Conservation (phyloP, 73 alveolate genomes). For the Stentor coeruleus region DNA sequence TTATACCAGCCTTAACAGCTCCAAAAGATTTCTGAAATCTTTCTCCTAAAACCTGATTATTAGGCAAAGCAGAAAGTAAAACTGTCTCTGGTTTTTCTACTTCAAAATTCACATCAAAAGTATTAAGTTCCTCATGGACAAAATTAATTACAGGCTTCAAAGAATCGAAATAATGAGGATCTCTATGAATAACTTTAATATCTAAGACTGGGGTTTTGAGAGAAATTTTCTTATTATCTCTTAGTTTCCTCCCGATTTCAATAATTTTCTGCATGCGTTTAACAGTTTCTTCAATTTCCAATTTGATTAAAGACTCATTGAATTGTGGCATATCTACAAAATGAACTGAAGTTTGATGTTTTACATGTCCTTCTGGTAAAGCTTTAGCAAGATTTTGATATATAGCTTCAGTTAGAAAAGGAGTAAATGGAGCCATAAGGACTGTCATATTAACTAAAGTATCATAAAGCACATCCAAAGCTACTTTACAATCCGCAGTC, state of each 20-base stretch:
- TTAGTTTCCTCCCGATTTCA: constrained; percentile 88
- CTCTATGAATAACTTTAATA: constrained; percentile 63
- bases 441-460: constrained; percentile 74
- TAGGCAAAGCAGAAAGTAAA: constrained; percentile 70
- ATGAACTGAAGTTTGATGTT: constrained; percentile 84
- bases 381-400: constrained; percentile 92
- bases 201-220: constrained; percentile 88
- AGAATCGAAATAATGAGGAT: constrained; percentile 64
- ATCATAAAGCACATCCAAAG: constrained; percentile 83
- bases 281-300: constrained; percentile 74
- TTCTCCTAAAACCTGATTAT: constrained; percentile 68
- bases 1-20: constrained; percentile 62
- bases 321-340: constrained; percentile 82
- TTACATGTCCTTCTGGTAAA: constrained; percentile 57
- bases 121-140: constrained; percentile 89
- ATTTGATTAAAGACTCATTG: constrained; percentile 76
- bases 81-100: constrained; percentile 73
- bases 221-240: constrained; percentile 88
- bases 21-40: constrained; percentile 57
- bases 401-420: constrained; percentile 92
- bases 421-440: constrained; percentile 96
- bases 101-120: constrained; percentile 60
- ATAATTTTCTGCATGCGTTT: constrained; percentile 78
- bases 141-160: constrained; percentile 60
- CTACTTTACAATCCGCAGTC: constrained; percentile 63